A percentile compares a stretch with the other conserved stretches of the same genome.
These are phyloP conservation scores for Ophiostoma himal-ulmi DNA, from an alignment of 2,329 filamentous ascomycete genomes.

Conservation along the genomic window DNA sequence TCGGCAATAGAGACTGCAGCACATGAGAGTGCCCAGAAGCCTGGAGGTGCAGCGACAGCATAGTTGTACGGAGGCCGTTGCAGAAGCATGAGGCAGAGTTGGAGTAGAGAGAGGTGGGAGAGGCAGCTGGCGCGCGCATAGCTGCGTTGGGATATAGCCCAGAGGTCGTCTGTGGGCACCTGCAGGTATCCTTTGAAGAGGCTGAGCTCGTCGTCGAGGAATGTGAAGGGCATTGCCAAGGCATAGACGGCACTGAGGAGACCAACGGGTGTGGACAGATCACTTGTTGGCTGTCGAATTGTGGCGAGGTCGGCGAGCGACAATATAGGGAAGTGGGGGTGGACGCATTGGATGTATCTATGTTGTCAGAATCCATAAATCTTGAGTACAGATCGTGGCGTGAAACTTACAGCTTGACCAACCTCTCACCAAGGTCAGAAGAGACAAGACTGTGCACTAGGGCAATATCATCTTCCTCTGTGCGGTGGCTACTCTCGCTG, in stretches of 20 bases:
- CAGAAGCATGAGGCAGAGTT: constrained; percentile 28
- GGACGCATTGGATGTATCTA: background rate
- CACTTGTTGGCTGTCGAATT: background rate
- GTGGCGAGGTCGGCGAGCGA: background rate
- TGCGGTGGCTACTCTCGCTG: constrained; percentile 15
- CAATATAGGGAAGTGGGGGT: background rate
- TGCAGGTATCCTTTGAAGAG: constrained; percentile 28
- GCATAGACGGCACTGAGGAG: constrained; percentile 28
- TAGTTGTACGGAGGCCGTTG: constrained; percentile 28
- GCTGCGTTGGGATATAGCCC: constrained; percentile 29
- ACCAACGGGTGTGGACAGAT: constrained; percentile 24
- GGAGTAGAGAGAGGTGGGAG: constrained; percentile 27
- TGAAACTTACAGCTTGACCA: background rate
- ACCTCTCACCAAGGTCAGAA: background rate
- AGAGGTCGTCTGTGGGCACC: constrained; percentile 29
- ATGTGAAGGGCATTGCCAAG: constrained; percentile 29
- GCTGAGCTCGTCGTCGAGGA: constrained; percentile 30
- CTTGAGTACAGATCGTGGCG: background rate
- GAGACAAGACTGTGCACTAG: background rate
- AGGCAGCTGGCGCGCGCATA: constrained; percentile 26
- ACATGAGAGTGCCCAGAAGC: constrained; percentile 29
- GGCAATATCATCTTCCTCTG: constrained; percentile 17
- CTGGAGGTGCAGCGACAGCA: constrained; percentile 27
- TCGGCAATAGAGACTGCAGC: constrained; percentile 28
- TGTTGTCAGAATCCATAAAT: background rate